phyloP scores from a whole-genome alignment of 1,139 yeast species.

The Debaryomyces coudertii region DNA sequence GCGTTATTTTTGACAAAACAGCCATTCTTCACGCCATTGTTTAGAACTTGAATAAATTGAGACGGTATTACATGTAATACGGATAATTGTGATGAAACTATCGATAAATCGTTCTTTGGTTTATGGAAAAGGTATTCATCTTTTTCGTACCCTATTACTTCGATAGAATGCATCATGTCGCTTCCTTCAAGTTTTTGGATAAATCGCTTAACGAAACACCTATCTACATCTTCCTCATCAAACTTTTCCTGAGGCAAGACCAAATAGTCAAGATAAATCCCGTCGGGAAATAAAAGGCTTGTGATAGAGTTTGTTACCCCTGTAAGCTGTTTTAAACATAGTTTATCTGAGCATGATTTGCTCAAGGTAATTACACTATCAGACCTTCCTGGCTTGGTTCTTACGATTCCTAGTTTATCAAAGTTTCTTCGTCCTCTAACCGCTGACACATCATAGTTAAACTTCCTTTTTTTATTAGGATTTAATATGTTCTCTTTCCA shows the following conservation, averaged over 20 bases:
- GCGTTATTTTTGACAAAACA: slow-evolving; percentile 47
- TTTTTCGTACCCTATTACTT: slow-evolving; percentile 24
- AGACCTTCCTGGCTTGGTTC: slow-evolving; percentile 89
- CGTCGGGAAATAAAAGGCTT: slow-evolving; percentile 36
- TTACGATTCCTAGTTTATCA: slow-evolving; percentile 58
- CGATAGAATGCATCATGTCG: slow-evolving; percentile 19
- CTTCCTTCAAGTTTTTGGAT: slow-evolving; percentile 11
- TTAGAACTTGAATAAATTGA: slow-evolving; percentile 41
- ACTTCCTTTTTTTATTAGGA: slow-evolving; percentile 13
- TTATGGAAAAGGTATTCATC: slow-evolving; percentile 34
- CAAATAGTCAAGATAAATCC: slow-evolving; percentile 53
- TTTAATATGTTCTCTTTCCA: slow-evolving; percentile 21
- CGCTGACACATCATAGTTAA: slow-evolving; percentile 3
- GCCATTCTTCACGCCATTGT: slow-evolving; percentile 60
- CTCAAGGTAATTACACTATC: slow-evolving; percentile 74
- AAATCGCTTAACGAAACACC: slow-evolving; percentile 55
- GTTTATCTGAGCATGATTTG: slow-evolving; percentile 87
- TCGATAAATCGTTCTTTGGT: slow-evolving; percentile 15
- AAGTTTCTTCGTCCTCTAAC: slow-evolving; percentile 70
- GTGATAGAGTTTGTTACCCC: slow-evolving; percentile 62
- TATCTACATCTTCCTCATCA: slow-evolving; percentile 37
- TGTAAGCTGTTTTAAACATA: slow-evolving; percentile 62
- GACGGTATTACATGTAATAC: slow-evolving; percentile 34
- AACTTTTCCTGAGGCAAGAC: slow-evolving; percentile 50
- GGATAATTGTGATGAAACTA: slow-evolving; percentile 41